phyloP scores from a whole-genome alignment of 164 flowering plant species.

The Tinospora cordifolia region DNA sequence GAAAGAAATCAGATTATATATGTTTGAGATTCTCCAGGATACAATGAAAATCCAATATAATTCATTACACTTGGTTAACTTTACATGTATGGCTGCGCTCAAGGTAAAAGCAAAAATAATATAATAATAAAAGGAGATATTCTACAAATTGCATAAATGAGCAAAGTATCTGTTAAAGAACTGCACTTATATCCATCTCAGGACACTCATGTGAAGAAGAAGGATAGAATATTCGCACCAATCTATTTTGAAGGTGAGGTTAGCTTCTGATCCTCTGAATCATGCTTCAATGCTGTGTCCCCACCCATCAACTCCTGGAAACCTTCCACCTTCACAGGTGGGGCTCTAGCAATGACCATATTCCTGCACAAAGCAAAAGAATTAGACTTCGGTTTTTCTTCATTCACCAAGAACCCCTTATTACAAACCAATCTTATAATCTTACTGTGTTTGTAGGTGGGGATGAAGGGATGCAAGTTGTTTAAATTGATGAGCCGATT shows the following conservation, averaged over 20 bases:
- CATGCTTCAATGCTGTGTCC: slow-evolving; percentile 70
- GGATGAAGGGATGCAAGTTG: slow-evolving; percentile 63
- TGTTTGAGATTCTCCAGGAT: too few species aligned
- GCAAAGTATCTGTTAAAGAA: background rate
- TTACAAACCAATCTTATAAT: background rate
- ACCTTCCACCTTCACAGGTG: slow-evolving; percentile 94
- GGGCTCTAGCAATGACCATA: slow-evolving; percentile 60
- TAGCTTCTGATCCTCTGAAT: slow-evolving; percentile 67
- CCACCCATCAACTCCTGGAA: slow-evolving; percentile 98
- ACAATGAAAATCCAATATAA: background rate
- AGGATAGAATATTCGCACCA: background rate
- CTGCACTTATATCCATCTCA: background rate
- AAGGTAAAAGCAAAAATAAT: background rate
- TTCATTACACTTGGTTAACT: background rate
- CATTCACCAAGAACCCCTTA: background rate
- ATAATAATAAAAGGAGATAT: background rate
- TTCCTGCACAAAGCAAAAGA: slow-evolving; percentile 38
- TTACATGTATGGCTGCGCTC: background rate
- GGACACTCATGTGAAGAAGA: background rate
- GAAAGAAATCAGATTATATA: too few species aligned
- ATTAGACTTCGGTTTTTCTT: background rate
- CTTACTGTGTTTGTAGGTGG: slow-evolving; percentile 71
- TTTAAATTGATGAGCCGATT: slow-evolving; percentile 52
- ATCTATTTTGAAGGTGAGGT: slow-evolving; percentile 57
- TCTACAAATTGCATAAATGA: background rate